These are phyloP conservation scores for Sclerotinia spermophila DNA, from an alignment of 2,329 filamentous ascomycete genomes.

Conservation along the genomic window DNA sequence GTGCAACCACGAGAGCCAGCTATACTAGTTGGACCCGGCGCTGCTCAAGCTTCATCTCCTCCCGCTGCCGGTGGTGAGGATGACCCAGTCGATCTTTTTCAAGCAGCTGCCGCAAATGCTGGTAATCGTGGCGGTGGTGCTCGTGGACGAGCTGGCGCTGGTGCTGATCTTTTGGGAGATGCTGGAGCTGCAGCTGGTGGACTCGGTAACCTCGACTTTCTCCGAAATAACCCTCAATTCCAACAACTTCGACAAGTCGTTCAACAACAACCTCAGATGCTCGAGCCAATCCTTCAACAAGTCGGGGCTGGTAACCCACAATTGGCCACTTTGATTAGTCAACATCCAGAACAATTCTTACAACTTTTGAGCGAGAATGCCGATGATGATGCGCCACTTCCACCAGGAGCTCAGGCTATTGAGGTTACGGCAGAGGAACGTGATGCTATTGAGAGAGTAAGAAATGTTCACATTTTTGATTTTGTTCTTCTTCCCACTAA, in stretches of 20 bases:
- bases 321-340: slow-evolving; percentile 84
- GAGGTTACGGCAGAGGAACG: slow-evolving; percentile 93
- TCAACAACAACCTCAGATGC: slow-evolving; percentile 96
- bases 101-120: slow-evolving; percentile 64
- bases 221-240: slow-evolving; percentile 94
- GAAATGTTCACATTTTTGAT: slow-evolving; percentile 35
- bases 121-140: slow-evolving; percentile 45
- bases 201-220: slow-evolving; percentile 81
- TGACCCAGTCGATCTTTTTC: slow-evolving; percentile 81
- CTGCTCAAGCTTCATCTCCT: slow-evolving; percentile 42
- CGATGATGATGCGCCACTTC: slow-evolving; percentile 78
- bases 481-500: slow-evolving; percentile 19
- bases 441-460: slow-evolving; percentile 91
- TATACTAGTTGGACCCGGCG: slow-evolving; percentile 44
- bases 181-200: slow-evolving; percentile 47
- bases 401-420: slow-evolving; percentile 85
- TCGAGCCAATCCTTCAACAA: slow-evolving; percentile 95
- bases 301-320: slow-evolving; percentile 93
- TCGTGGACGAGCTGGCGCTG: slow-evolving; percentile 47
- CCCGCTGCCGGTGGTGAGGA: slow-evolving; percentile 52
- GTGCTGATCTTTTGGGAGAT: slow-evolving; percentile 44
- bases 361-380: slow-evolving; percentile 83
- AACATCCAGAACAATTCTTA: slow-evolving; percentile 91
- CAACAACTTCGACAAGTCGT: slow-evolving; percentile 96
- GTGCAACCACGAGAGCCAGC: slow-evolving; percentile 62